Conservation (phyloP, 306 rosid genomes). For the Luffa acutangula region DNA sequence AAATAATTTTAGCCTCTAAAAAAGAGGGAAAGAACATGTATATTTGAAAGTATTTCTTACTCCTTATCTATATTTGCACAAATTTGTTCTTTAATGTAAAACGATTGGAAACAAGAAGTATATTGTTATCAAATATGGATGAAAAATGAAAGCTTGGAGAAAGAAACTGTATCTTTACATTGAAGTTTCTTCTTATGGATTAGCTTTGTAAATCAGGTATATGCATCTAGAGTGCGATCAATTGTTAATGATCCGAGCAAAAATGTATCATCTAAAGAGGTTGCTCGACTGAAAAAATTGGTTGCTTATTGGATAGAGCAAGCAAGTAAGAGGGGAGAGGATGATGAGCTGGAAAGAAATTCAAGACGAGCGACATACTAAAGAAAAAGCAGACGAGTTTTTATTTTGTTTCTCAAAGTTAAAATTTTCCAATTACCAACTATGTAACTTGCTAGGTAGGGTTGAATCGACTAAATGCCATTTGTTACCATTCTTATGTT, state of each 20-base stretch:
- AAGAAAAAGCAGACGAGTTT: conserved; percentile 41
- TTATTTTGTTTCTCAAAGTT: neutral
- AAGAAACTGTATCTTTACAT: neutral
- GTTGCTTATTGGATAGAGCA: conserved; percentile 87
- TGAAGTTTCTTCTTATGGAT: neutral
- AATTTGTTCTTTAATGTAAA: no score
- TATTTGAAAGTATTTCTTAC: no score
- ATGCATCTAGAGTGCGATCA: conserved; percentile 84
- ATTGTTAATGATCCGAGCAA: conserved; percentile 92
- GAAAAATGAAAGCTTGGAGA: no score
- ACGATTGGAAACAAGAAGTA: no score
- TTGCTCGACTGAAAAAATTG: conserved; percentile 62
- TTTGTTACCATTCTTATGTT: neutral
- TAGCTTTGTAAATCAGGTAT: conserved; percentile 34
- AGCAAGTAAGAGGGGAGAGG: conserved; percentile 76
- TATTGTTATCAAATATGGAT: neutral
- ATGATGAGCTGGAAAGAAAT: conserved; percentile 85
- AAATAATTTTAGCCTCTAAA: no score
- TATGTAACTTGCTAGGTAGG: neutral
- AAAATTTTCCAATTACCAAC: neutral
- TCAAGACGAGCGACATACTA: conserved; percentile 44
- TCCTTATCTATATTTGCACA: no score
- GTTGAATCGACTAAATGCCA: neutral
- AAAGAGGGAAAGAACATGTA: no score
- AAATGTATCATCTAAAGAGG: conserved; percentile 73